Conservation (phyloP, 139 green algal species). For the Zygnema circumcarinatum region DNA sequence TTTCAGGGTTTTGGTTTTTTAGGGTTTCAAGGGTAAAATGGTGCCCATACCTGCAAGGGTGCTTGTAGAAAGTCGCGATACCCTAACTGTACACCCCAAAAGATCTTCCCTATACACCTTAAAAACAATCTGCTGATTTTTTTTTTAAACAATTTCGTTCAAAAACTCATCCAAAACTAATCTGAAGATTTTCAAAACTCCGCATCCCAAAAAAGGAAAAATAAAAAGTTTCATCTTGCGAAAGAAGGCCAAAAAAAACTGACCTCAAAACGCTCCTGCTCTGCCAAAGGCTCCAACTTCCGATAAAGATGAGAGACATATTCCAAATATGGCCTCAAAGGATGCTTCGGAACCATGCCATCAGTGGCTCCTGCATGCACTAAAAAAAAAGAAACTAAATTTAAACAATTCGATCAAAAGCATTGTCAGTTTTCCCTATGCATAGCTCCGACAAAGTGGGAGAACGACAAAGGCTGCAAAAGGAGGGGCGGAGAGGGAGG, state of each 20-base stretch:
- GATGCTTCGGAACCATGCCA: conserved; percentile 55
- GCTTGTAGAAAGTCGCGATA: conserved; percentile 93
- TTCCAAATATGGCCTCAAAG: conserved; percentile 85
- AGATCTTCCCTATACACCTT: too few species aligned
- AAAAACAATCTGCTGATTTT: too few species aligned
- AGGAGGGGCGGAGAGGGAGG: neutral
- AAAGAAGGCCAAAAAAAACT: too few species aligned
- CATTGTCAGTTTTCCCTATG: neutral
- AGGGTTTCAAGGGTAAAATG: too few species aligned
- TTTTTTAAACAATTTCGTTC: too few species aligned
- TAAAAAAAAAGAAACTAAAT: neutral
- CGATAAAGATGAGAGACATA: conserved; percentile 93
- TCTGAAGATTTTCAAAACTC: too few species aligned
- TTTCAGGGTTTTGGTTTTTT: too few species aligned
- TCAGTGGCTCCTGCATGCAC: neutral
- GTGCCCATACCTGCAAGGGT: conserved; percentile 67
- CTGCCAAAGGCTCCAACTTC: conserved; percentile 27
- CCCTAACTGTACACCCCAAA: conserved; percentile 66
- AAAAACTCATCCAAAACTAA: too few species aligned
- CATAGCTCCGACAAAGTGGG: neutral
- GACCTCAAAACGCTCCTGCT: conserved; percentile 59
- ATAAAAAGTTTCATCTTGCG: too few species aligned
- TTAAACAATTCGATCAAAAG: neutral
- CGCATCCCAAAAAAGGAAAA: too few species aligned
- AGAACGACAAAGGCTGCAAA: neutral